These are phyloP conservation scores for Penicillium sp. DNA, from an alignment of 2,329 filamentous ascomycete genomes.

Conservation along the genomic window DNA sequence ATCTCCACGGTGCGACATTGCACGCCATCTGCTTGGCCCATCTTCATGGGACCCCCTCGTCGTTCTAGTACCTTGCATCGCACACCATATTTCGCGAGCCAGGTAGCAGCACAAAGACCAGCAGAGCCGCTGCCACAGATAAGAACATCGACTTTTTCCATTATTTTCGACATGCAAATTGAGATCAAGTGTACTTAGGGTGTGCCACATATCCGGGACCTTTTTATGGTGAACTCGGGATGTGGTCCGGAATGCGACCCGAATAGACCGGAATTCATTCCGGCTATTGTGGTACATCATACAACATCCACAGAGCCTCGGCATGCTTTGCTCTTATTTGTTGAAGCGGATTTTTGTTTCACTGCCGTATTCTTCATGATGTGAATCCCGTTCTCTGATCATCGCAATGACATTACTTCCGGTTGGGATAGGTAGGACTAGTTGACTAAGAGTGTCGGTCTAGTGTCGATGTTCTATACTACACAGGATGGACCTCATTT, in stretches of 20 bases:
- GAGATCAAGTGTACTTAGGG: not conserved
- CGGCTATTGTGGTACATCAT: not conserved
- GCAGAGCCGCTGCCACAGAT: slow-evolving; percentile 63
- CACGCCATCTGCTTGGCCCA: slow-evolving; percentile 64
- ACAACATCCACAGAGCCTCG: not conserved
- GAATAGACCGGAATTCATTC: slow-evolving; percentile 12
- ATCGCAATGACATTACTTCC: not conserved
- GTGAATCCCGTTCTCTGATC: not conserved
- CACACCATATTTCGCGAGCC: slow-evolving; percentile 60
- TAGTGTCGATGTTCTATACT: not conserved
- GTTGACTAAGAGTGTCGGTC: not conserved
- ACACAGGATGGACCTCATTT: too few relatives aligned
- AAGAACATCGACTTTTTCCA: slow-evolving; percentile 52
- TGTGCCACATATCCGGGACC: not conserved
- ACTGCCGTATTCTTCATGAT: not conserved
- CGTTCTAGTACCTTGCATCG: slow-evolving; percentile 59
- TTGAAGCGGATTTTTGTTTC: not conserved
- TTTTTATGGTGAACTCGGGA: slow-evolving; percentile 18
- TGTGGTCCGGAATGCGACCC: slow-evolving; percentile 19
- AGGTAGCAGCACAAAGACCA: slow-evolving; percentile 60
- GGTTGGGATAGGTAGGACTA: not conserved
- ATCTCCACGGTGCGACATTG: slow-evolving; percentile 63
- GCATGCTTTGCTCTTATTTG: not conserved
- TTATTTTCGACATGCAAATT: not conserved
- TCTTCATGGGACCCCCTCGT: slow-evolving; percentile 53